Evolutionary conservation across 2,329 filamentous ascomycete genomes (phyloP), one percentile per base, ranked within the genome.

Genomic region (Colletotrichum chrysophilum): DNA sequence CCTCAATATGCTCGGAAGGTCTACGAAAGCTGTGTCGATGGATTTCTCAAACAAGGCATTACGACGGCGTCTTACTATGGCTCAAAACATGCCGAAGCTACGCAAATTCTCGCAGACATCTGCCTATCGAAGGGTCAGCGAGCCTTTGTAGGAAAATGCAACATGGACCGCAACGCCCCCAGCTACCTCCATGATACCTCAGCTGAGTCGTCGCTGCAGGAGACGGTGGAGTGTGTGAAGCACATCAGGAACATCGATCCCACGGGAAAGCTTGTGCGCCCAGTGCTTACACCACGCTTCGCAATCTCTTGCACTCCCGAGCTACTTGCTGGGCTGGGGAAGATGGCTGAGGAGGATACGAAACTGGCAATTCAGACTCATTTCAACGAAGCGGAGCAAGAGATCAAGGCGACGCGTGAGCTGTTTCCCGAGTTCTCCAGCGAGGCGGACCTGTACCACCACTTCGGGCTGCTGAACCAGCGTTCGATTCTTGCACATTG

Each of bases 401-500:
- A 94, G 80, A 90, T 92, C 69, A 77, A 84, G 2, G 87, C 88
- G 24, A 93, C 92, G 0, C 82, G 81, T 9, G 81, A 85, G 1
- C 82, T 94, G 4, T 93, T 93, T 78, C 91, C 91, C 0, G 81
- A 86, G 1, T 91, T 91, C 66, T 69, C 75, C 8, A 91, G 86
- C 70, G 92, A 94, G 80, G 90, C 87, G 0, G 91, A 93, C 69
- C 83, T 94, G 5, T 94, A 94, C 79, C 83, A 86, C 12, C 81
- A 86, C 77, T 92, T 88, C 74, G 87, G 87, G 0, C 82, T 94
- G 5, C 84, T 94, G 7, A 88, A 84, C 2, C 76, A 83, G 4
- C 87, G 89, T 10, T 88, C 90, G 1, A 93, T 94, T 71, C 87
- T 94, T 1, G 93, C 93, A 0, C 93, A 94, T 80, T 93, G 92